Conservation (phyloP, 1,139 yeast species). For the Candida pseudoviswanathii region DNA sequence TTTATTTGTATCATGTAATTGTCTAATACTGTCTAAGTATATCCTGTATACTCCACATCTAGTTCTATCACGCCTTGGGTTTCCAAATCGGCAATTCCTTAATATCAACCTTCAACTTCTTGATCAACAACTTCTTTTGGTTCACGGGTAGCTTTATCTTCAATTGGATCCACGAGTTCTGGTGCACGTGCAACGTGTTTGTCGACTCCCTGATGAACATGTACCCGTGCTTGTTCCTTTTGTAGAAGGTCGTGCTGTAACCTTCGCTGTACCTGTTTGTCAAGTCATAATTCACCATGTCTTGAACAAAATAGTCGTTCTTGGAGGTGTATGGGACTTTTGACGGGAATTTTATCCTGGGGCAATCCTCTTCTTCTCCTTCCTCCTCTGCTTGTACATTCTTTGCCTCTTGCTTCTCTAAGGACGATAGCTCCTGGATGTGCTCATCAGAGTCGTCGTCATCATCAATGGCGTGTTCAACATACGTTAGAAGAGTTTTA, state of each 20-base stretch:
- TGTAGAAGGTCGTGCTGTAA: conserved; percentile 34
- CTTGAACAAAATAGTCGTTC: conserved; percentile 8
- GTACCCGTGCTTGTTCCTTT: conserved; percentile 37
- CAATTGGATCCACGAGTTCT: conserved; percentile 32
- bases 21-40: background rate
- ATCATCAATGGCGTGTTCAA: background rate
- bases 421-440: background rate
- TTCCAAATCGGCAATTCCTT: conserved; percentile 32
- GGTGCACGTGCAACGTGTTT: conserved; percentile 21
- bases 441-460: background rate
- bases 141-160: conserved; percentile 23
- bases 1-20: background rate
- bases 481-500: background rate
- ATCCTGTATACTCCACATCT: background rate
- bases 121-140: conserved; percentile 7
- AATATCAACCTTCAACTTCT: conserved; percentile 31
- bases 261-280: conserved; percentile 12
- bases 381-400: background rate
- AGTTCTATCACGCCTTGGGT: conserved; percentile 18
- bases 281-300: conserved; percentile 6
- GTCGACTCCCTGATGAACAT: conserved; percentile 41
- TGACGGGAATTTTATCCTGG: conserved; percentile 8
- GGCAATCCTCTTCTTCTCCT: background rate
- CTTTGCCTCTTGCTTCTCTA: background rate
- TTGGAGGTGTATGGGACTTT: conserved; percentile 7